Conservation (phyloP, 176 grass and related monocot genomes). For the Cymbopogon citratus region DNA sequence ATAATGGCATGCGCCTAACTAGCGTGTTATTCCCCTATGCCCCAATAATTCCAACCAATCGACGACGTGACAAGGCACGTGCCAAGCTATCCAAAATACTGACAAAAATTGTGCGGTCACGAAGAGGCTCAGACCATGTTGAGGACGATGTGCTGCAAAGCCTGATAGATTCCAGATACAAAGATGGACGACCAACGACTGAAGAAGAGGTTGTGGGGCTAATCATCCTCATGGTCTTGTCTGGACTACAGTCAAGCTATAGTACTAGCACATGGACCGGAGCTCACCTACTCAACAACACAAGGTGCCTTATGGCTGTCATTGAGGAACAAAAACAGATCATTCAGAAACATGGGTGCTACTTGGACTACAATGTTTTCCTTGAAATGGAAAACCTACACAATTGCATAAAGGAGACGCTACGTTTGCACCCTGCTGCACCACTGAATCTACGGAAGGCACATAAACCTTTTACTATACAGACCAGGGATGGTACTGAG, state of each 20-base stretch:
- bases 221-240: not conserved
- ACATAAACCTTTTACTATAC: not conserved
- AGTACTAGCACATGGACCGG: too few species aligned
- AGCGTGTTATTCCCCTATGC: not conserved
- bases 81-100: slow-evolving; percentile 35
- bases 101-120: slow-evolving; percentile 28
- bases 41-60: slow-evolving; percentile 22
- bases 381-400: not conserved
- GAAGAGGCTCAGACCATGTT: slow-evolving; percentile 10
- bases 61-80: slow-evolving; percentile 22
- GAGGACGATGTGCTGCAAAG: slow-evolving; percentile 47
- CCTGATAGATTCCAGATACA: slow-evolving; percentile 45
- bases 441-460: not conserved
- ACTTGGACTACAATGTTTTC: not conserved
- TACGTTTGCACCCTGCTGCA: not conserved
- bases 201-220: not conserved
- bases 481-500: not conserved
- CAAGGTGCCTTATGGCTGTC: not conserved
- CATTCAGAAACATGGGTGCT: not conserved
- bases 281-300: not conserved
- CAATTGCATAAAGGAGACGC: not conserved
- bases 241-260: not conserved
- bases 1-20: too few species aligned
- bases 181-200: not conserved
- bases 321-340: not conserved